Evolutionary conservation across 2,329 filamentous ascomycete species (phyloP), one percentile per base, ranked within the genome.

Genomic region (Xenoacremonium recifei): DNA sequence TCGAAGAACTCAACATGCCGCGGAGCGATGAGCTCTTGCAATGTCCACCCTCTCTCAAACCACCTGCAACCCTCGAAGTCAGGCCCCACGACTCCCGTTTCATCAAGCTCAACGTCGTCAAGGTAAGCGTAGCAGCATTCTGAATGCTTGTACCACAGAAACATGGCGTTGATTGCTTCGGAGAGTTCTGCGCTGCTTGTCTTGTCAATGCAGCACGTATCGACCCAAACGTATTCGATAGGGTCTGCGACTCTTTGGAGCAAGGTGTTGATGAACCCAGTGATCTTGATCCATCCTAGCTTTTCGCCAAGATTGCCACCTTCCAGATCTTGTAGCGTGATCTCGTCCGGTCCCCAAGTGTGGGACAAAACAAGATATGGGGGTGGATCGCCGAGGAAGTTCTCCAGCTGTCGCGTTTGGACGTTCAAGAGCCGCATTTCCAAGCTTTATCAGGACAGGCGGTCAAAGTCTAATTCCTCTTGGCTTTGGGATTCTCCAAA

Each of bases 91-190:
- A 17, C 21, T 5, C 25, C 37, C 5, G 30, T 15, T 4, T 19
- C 21, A 12, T 35, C 27, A 11, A 27, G 59, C 85, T 85, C 16
- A 5, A 51, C 45, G 36, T 54, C 51, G 10, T 51, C 48, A 13
- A 54, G 48, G 17, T 44, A 48, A 0, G 44, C 46, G 17, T 44
- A 51, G 34, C 51, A 54, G 23, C 31, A 34, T 6, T 45, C 32
- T 2, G 50, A 37, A 12, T 38, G n/a, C 35, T 47, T 80, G 17
- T 52, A 52, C 47, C 47, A 52, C 21, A 42, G 42, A 18, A 45
- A 50, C 49, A 52, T 52, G 18, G 47, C 37, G 58, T 55, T 53
- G 42, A 53, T 55, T 27, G 48, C 44, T 37, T 55, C 52, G 4
- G 50, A 50, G 6, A 52, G 35, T 37, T 50, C 49, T 11, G 49